Conservation (phyloP, 1,284 basidiomycete genomes). For the Cryptococcus sp. region DNA sequence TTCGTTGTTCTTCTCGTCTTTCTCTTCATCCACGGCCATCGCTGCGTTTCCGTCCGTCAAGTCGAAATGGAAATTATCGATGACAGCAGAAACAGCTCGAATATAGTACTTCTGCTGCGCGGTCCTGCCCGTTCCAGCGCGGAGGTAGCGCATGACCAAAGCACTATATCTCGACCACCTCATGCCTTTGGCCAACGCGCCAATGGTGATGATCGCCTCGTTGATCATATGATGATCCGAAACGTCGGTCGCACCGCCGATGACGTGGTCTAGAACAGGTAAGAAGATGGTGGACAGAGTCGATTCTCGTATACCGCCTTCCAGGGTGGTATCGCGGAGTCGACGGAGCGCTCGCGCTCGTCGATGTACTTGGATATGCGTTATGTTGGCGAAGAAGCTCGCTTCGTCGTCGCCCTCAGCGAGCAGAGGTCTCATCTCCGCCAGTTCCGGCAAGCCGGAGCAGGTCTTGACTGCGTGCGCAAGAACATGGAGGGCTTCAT, state of each 20-base stretch:
- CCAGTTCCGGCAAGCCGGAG: conserved; percentile 62
- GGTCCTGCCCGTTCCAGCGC: conserved; percentile 69
- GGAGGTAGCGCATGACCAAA: conserved; percentile 80
- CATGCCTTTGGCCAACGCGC: conserved; percentile 71
- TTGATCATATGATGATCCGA: conserved; percentile 89
- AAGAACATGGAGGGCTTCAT: conserved; percentile 80
- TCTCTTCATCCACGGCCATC: conserved; percentile 44
- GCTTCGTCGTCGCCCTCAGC: conserved; percentile 91
- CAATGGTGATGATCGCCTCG: conserved; percentile 79
- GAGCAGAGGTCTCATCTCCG: conserved; percentile 80
- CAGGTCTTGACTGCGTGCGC: conserved; percentile 74
- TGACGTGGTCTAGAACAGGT: conserved; percentile 82
- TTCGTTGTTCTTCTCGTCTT: conserved; percentile 32
- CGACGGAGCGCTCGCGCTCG: conserved; percentile 84
- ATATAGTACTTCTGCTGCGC: conserved; percentile 80
- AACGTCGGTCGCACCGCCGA: conserved; percentile 65
- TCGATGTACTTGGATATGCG: conserved; percentile 92
- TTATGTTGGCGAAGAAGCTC: conserved; percentile 94
- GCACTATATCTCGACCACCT: conserved; percentile 84
- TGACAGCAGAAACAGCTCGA: conserved; percentile 78
- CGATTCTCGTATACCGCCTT: conserved; percentile 63
- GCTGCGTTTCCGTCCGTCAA: conserved; percentile 58
- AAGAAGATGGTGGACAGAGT: conserved; percentile 82
- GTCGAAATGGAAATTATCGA: conserved; percentile 91
- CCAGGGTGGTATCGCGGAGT: conserved; percentile 77